Evolutionary conservation across 352 stramenopile genomes (phyloP).

Genomic region (Pythium scleroteichum): DNA sequence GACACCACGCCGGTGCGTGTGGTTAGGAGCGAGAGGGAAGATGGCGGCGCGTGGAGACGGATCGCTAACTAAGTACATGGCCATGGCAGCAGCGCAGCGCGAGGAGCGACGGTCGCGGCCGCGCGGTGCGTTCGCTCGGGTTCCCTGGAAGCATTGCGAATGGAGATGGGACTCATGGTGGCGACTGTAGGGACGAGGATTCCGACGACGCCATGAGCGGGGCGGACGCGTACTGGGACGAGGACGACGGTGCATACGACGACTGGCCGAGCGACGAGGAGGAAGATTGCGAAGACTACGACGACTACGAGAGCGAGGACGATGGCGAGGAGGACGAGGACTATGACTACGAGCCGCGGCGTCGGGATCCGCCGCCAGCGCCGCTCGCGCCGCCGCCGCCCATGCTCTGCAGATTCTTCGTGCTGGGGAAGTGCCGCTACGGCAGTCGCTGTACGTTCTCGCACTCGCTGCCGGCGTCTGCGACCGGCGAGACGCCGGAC

Average conservation of each 20-base stretch:
- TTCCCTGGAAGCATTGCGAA: too few species aligned
- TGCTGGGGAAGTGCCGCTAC: conserved; percentile 74
- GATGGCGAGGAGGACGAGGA: conserved; percentile 1
- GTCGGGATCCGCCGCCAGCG: neutral
- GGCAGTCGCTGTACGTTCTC: conserved; percentile 78
- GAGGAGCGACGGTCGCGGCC: too few species aligned
- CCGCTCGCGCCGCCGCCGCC: conserved; percentile 28
- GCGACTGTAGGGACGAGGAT: too few species aligned
- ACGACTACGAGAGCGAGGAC: conserved; percentile 3
- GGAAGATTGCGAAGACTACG: conserved; percentile 4
- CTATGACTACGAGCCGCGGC: conserved; percentile 5
- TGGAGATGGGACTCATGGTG: too few species aligned
- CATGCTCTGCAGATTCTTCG: conserved; percentile 72
- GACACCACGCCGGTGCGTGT: too few species aligned
- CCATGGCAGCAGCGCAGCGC: too few species aligned
- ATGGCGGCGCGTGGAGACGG: too few species aligned
- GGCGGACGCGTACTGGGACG: neutral
- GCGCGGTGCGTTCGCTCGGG: too few species aligned
- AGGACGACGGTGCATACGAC: neutral
- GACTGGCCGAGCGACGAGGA: neutral
- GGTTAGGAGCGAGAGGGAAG: neutral
- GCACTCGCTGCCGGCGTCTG: conserved; percentile 39
- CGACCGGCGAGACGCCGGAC: neutral
- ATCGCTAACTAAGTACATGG: too few species aligned
- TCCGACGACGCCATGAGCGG: too few species aligned